Base-by-base conservation (phyloP, 495 filamentous ascomycete genomes). In the Talaromyces thailandensis region DNA sequence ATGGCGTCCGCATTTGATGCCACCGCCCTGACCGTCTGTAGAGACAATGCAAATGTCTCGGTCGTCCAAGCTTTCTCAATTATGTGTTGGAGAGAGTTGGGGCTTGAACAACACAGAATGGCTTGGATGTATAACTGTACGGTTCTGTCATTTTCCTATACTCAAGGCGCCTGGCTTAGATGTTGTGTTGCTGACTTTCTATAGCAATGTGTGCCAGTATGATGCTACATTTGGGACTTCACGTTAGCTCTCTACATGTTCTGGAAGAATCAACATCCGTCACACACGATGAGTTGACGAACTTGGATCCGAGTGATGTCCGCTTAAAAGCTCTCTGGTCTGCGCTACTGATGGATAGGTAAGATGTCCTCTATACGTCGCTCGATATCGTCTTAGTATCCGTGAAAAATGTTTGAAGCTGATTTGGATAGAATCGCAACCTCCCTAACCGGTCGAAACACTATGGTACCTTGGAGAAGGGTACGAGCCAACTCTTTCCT, bases 391-490 rank as follows among this genome's bases (percentile, higher is more conserved):
- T 21, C 14, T 21, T 48, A 14, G 14, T 14, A 48, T n/a, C 0
- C 43, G 11, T 3, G 21, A 14, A 48, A 48, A 48, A 48, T 48
- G 9, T 48, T 48, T 14, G 4, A 50, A 50, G 16, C 45, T 50
- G n/a, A 50, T 50, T 4, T 50, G 45, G n/a, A n/a, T 50, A 50
- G 45, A 50, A 50, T 50, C 11, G 45, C 45, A 50, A 50, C 45
- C 45, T 50, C 45, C 9, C 18, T 50, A 14, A 50, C 45, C 18
- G 45, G 45, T 16, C 45, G 45, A 50, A 50, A 50, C 45, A 50
- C 45, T 50, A 50, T 50, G 45, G 45, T 50, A 50, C 45, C 45
- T 50, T 50, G 45, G 45, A 50, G 45, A 50, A 50, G 45, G n/a
- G 45, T 50, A 50, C 45, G 45, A 50, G 45, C 45, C 45, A 50